These are phyloP conservation scores for Dothidotthia symphoricarpi DNA, from an alignment of 2,329 filamentous ascomycete species.

Conservation along the genomic window DNA sequence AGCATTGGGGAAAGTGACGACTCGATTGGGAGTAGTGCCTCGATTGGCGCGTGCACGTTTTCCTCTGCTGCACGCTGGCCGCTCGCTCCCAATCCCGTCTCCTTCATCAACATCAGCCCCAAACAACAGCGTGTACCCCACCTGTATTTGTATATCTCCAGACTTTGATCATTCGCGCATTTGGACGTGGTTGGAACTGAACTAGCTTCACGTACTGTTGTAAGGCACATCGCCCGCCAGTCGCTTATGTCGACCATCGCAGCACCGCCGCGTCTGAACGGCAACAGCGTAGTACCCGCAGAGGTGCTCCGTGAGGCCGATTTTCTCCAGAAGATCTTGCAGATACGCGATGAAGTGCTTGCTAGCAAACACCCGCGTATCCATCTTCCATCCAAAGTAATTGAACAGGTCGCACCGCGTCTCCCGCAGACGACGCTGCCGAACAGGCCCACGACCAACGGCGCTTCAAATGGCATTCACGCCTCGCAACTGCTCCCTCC, in stretches of 20 bases:
- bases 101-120: conserved; percentile 20
- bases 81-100: conserved; percentile 23
- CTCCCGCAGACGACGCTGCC: conserved; percentile 25
- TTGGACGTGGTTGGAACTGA: conserved; percentile 20
- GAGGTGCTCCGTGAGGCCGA: conserved; percentile 46
- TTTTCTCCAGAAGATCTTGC: conserved; percentile 73
- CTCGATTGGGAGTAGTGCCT: conserved; percentile 18
- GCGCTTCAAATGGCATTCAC: conserved; percentile 27
- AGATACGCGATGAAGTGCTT: conserved; percentile 76
- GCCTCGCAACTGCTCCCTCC: conserved; percentile 28
- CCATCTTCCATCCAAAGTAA: conserved; percentile 56
- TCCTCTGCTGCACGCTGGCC: conserved; percentile 6
- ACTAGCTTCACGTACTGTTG: conserved; percentile 17
- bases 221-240: conserved; percentile 22
- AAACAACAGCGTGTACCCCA: conserved; percentile 21
- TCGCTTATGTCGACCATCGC: conserved; percentile 33
- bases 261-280: conserved; percentile 32
- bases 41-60: conserved; percentile 9
- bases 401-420: conserved; percentile 44
- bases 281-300: conserved; percentile 38
- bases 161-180: conserved; percentile 14
- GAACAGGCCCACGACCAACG: conserved; percentile 34
- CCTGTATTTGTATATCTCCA: conserved; percentile 30
- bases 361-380: conserved; percentile 69
- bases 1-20: conserved; percentile 4